A percentile compares a stretch with the other conserved stretches of the same genome.
Conservation (phyloP, 768 basidiomycete genomes). For the Pleurotus cornucopiae region DNA sequence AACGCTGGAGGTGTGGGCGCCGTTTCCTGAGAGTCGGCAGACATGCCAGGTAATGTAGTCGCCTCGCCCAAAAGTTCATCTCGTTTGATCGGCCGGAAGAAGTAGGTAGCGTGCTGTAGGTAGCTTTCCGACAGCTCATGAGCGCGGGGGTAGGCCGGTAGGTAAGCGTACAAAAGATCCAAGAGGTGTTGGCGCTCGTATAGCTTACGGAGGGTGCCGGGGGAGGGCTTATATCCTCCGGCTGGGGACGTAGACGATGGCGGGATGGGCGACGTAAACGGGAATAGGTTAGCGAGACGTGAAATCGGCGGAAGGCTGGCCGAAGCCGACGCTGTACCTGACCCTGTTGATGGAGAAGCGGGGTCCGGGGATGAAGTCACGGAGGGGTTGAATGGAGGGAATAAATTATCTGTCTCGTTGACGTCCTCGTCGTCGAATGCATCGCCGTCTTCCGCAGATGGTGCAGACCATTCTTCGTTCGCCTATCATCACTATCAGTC, state of each 20-base stretch:
- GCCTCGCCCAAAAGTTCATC: constrained; percentile 37
- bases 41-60: constrained; percentile 32
- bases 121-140: constrained; percentile 35
- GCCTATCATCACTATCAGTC: constrained; percentile 15
- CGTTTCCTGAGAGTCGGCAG: constrained; percentile 7
- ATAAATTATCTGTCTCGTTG: neutral
- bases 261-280: constrained; percentile 25
- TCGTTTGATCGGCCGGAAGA: constrained; percentile 46
- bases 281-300: constrained; percentile 35
- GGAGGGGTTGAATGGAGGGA: constrained; percentile 1
- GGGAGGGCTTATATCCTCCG: neutral
- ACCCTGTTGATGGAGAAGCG: neutral
- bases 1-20: neutral
- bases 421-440: constrained; percentile 17
- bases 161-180: constrained; percentile 31
- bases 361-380: neutral
- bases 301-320: constrained; percentile 18
- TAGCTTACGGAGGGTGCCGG: constrained; percentile 14
- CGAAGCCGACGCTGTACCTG: neutral
- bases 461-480: constrained; percentile 25
- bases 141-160: constrained; percentile 44
- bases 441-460: constrained; percentile 22
- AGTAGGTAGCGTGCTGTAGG: constrained; percentile 40
- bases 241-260: neutral
- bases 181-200: constrained; percentile 22